A percentile compares a stretch with the other conserved stretches of the same genome.
phyloP scores from a whole-genome alignment of 345 rosid genomes.

The Citropsis articulata region DNA sequence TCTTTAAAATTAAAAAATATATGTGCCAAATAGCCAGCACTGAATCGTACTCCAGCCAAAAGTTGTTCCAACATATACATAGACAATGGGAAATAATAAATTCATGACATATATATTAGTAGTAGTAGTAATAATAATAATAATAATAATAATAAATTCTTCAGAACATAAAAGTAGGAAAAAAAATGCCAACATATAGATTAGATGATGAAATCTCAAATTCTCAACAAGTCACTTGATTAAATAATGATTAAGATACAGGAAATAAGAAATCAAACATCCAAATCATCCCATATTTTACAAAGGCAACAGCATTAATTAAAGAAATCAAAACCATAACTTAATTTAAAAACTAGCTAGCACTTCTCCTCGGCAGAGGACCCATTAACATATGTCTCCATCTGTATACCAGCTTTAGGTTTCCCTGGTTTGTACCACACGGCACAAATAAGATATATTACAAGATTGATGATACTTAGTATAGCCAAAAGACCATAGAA shows the following conservation, averaged over 20 bases:
- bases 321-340: neutral
- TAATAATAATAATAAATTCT: neutral
- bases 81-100: too few relatives aligned
- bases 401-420: slow-evolving; percentile 21
- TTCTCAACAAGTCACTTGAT: neutral
- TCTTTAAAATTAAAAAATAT: too few relatives aligned
- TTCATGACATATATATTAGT: too few relatives aligned
- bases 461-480: slow-evolving; percentile 47
- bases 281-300: slow-evolving; percentile 15
- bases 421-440: slow-evolving; percentile 41
- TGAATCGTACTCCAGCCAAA: too few relatives aligned
- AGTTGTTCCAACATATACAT: too few relatives aligned
- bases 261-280: slow-evolving; percentile 13
- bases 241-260: neutral
- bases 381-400: slow-evolving; percentile 19
- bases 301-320: neutral
- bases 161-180: neutral
- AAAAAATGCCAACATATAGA: neutral
- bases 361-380: slow-evolving; percentile 30
- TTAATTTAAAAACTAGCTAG: slow-evolving; percentile 20
- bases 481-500: slow-evolving; percentile 54
- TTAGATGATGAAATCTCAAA: neutral
- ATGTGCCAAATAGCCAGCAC: too few relatives aligned
- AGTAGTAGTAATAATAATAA: too few relatives aligned
- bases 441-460: slow-evolving; percentile 37